These are phyloP conservation scores for Tilletia setariae DNA, from an alignment of 1,284 basidiomycete genomes.

Conservation along the genomic window DNA sequence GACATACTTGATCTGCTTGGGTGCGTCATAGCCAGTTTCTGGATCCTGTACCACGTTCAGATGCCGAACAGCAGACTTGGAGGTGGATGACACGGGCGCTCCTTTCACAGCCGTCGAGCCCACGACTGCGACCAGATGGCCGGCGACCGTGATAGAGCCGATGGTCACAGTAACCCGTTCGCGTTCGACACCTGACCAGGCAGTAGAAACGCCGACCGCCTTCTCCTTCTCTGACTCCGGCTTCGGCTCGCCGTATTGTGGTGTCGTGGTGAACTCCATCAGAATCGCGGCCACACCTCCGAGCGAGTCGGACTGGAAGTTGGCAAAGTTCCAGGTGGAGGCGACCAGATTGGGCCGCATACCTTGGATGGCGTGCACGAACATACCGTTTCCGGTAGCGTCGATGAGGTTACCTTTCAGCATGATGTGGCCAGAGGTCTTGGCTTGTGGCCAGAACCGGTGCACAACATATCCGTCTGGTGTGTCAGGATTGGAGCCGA, in stretches of 20 bases:
- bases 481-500: constrained; percentile 61
- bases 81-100: background rate
- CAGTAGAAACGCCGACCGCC: constrained; percentile 4
- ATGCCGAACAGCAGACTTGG: constrained; percentile 68
- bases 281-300: constrained; percentile 73
- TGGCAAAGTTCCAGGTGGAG: constrained; percentile 89
- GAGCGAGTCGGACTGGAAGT: constrained; percentile 64
- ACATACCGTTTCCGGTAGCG: constrained; percentile 78
- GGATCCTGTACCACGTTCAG: constrained; percentile 64
- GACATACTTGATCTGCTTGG: constrained; percentile 68
- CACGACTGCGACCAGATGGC: constrained; percentile 71
- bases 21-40: constrained; percentile 76
- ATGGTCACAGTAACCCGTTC: constrained; percentile 65
- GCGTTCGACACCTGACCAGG: constrained; percentile 20
- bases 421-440: constrained; percentile 69
- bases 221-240: constrained; percentile 3
- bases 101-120: constrained; percentile 48
- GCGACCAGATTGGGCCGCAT: constrained; percentile 96
- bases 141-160: constrained; percentile 75
- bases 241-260: constrained; percentile 39
- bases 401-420: constrained; percentile 66
- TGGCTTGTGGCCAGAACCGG: constrained; percentile 55
- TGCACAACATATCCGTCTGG: constrained; percentile 48
- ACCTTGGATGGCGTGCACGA: constrained; percentile 94
- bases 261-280: constrained; percentile 88